Evolutionary conservation across 441 rosid species (phyloP), one percentile per base, ranked within the genome.

Genomic region (Metrosideros polymorpha): DNA sequence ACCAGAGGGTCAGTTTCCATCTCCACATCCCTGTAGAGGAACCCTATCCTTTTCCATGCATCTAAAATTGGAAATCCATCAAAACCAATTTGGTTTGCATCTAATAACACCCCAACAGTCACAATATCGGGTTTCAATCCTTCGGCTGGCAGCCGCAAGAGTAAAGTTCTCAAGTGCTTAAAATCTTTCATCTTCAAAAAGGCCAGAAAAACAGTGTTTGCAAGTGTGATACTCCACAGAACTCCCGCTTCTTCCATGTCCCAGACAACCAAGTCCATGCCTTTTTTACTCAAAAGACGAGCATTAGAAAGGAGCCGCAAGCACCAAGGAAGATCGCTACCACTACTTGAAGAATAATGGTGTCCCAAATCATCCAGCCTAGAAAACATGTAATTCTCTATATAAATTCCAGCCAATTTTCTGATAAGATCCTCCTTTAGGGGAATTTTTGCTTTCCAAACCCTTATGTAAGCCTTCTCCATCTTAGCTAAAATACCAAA

Each of bases 321-420:
- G 89, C 94, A 95, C 98, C 97, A 96, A 66, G 90, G 89, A 35
- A 94, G 90, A 76, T 93, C 91, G 0, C 90, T 89, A 84, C 94
- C 92, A 9, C 88, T 87, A 90, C 86, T 91, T 29, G 92, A 89
- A 66, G 90, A 87, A 89, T 91, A 91, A 89, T 91, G 90, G 82
- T 87, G 71, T 52, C 93, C 98, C 90, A 95, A 76, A 84, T 91
- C 93, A 84, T 92, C 93, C 56, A 96, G 89, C 50, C 95, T 93
- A 9, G 98, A 96, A 83, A 92, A 95, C 98, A 96, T 96, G 45
- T 87, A 87, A 88, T 92, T 92, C 54, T 89, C 89, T 24, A 96
- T 91, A 54, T 96, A 94, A 89, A 93, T 90, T 25, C 59, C 61
- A 43, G 97, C 95, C 86, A 95, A 27, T 86, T 89, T 93, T 92